A percentile compares a stretch with the other conserved stretches of the same genome.
Conservation (phyloP, 1,284 basidiomycete genomes). For the Microbotryum lychnidis-dioicae region DNA sequence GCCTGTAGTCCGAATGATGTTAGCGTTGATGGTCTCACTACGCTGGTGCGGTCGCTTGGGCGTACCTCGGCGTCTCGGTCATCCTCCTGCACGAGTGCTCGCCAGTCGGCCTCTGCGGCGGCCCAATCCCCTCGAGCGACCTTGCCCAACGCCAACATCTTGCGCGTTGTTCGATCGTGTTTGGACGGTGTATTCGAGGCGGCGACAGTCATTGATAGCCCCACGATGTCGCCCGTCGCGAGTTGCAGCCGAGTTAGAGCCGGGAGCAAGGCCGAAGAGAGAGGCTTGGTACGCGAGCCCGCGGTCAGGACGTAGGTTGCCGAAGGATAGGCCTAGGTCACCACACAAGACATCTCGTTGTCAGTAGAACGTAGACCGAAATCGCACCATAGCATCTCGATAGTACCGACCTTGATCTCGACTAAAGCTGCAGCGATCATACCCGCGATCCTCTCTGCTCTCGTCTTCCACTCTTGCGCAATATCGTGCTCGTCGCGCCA, state of each 20-base stretch:
- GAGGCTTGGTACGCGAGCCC: conserved; percentile 29
- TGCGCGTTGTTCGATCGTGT: conserved; percentile 47
- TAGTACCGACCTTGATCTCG: conserved; percentile 56
- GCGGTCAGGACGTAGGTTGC: conserved; percentile 52
- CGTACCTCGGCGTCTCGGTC: conserved; percentile 55
- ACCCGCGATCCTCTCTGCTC: conserved; percentile 57
- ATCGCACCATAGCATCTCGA: neutral
- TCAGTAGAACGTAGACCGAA: neutral
- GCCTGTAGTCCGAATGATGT: conserved; percentile 45
- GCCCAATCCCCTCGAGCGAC: conserved; percentile 62
- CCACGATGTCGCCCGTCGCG: conserved; percentile 55
- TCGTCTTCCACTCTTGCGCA: conserved; percentile 60
- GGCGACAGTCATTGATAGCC: conserved; percentile 52
- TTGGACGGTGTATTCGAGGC: conserved; percentile 44
- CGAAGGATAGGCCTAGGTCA: conserved; percentile 36
- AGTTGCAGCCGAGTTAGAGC: conserved; percentile 64
- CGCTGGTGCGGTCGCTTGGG: conserved; percentile 6
- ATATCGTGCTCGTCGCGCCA: conserved; percentile 40
- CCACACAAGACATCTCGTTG: conserved; percentile 46
- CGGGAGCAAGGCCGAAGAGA: conserved; percentile 53
- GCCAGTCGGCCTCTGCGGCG: conserved; percentile 47
- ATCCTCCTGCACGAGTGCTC: conserved; percentile 47
- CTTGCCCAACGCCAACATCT: conserved; percentile 57
- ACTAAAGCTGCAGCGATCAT: conserved; percentile 64
- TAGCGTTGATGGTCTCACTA: no score